Conservation (phyloP, 139 green algal genomes). For the Picochlorum sp. region DNA sequence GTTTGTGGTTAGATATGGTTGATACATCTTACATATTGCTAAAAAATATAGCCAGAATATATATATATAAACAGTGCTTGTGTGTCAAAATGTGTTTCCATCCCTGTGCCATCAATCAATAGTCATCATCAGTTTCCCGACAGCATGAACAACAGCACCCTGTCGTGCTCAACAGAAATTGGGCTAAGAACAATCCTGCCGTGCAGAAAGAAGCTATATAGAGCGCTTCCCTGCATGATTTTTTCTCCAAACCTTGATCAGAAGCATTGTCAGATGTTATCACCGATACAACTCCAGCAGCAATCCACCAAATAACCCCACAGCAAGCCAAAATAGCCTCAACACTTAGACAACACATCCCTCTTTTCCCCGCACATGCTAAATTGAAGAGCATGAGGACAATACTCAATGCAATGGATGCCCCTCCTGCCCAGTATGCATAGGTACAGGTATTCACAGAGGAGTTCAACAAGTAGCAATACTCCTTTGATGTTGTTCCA, state of each 20-base stretch:
- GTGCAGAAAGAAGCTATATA: neutral
- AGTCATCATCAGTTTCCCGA: neutral
- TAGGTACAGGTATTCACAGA: slow-evolving; percentile 1
- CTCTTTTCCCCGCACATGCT: neutral
- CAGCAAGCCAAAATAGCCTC: neutral
- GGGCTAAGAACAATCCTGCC: neutral
- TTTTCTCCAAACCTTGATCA: neutral
- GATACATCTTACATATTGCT: too few species aligned
- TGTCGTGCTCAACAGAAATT: neutral
- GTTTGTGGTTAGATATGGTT: neutral
- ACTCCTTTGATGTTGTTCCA: neutral
- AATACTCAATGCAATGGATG: neutral
- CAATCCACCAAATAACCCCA: slow-evolving; percentile 1
- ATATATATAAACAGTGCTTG: too few species aligned
- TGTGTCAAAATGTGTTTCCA: too few species aligned
- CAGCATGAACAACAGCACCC: slow-evolving; percentile 6
- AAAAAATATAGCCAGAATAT: too few species aligned
- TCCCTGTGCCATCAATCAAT: neutral
- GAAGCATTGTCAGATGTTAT: slow-evolving; percentile 2
- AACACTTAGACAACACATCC: slow-evolving; percentile 2
- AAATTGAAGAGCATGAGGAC: neutral
- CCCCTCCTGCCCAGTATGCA: neutral
- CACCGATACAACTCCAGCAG: neutral
- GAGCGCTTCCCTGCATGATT: neutral
- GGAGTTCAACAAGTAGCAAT: slow-evolving; percentile 2